These are phyloP conservation scores for Neonectria punicea DNA, from an alignment of 2,329 filamentous ascomycete species.

Conservation along the genomic window DNA sequence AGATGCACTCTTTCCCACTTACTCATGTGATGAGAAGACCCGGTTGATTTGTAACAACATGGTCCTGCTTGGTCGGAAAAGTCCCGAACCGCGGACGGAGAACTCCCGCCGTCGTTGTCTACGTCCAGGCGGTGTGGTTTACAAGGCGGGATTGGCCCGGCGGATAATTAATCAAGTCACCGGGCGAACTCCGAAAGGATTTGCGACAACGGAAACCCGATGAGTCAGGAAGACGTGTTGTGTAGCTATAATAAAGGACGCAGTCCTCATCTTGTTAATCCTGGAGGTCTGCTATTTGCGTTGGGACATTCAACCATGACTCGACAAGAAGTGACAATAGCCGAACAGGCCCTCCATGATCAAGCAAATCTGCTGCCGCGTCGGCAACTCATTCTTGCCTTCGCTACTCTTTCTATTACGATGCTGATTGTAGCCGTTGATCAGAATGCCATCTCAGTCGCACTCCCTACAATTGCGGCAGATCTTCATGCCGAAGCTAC, in stretches of 20 bases:
- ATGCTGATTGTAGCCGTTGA: constrained; percentile 67
- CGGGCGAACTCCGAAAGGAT: not conserved
- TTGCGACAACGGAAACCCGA: not conserved
- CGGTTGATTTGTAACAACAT: not conserved
- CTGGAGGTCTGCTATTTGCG: not conserved
- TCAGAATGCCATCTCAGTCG: constrained; percentile 64
- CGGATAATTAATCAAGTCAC: not conserved
- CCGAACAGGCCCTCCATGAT: constrained; percentile 60
- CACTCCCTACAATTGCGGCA: constrained; percentile 62
- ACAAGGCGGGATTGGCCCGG: not conserved
- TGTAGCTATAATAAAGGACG: not conserved
- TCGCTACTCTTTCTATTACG: constrained; percentile 61
- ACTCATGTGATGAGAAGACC: not conserved
- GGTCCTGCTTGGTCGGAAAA: not conserved
- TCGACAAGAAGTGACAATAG: constrained; percentile 31
- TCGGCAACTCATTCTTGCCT: constrained; percentile 60
- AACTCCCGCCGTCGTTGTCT: not conserved
- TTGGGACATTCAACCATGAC: not conserved
- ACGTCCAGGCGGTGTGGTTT: not conserved
- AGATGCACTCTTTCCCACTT: not conserved
- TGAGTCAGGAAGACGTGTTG: not conserved
- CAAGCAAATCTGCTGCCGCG: constrained; percentile 68
- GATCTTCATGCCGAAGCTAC: constrained; percentile 59
- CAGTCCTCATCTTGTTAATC: not conserved
- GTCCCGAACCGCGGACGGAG: not conserved